Base-by-base conservation (phyloP, 345 rosid genomes). In the Brassica nigra region DNA sequence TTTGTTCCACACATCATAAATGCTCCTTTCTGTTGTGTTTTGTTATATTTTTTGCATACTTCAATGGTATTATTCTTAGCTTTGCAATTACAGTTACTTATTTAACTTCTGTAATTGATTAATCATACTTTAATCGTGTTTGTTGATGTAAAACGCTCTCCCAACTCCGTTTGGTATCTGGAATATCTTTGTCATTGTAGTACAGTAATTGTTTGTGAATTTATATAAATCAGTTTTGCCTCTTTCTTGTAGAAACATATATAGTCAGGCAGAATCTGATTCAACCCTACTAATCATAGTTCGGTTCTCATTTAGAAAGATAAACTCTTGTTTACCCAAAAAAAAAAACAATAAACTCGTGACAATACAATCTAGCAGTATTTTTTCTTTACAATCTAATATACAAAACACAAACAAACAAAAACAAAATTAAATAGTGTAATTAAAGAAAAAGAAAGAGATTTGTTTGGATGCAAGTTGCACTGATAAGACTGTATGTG, bases 401-500 rank as follows among this genome's bases (percentile, higher is more conserved):
- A 70, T 23, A 47, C 3, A 47, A 44, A 68, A 71, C 15, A 63
- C 42, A 77, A 31, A 20, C 62, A 59, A 1, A 71, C 23, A 70
- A 77, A 61, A 7, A 4, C 6, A 47, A 71, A 57, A 64, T 2
- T 62, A 62, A 77, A 42, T 59, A 62, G 70, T 28, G 20, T 54
- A 78, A 65, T 54, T 6, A 64, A 52, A 70, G 63, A 36, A 49
- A 33, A 23, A 62, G 55, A 70, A 49, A 15, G 42, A 36, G 71
- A 65, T 18, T 37, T 72, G 77, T 72, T 55, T 71, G 67, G 9
- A 65, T 57, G 73, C 74, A 73, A 79, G 82, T 79, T 79, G 78
- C 82, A 79, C 73, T 68, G 75, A 79, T 79, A 27, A 74, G 78
- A 79, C 82, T 68, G 57, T 6, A 68, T 79, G 64, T 68, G 66